Evolutionary conservation across 1,284 basidiomycete genomes (phyloP).

Genomic region (Moesziomyces aphidis): DNA sequence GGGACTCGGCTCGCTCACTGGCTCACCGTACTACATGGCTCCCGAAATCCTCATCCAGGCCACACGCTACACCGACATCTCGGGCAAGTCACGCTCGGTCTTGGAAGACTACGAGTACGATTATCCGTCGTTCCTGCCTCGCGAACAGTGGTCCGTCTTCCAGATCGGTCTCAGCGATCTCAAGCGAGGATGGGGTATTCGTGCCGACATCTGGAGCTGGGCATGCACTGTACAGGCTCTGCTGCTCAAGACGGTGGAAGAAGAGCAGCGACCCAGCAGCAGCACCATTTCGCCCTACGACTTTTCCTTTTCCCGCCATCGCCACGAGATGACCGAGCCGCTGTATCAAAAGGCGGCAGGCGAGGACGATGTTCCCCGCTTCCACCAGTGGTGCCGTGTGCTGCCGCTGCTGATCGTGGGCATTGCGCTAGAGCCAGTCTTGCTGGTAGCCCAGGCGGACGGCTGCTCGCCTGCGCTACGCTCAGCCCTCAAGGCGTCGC

Average conservation of each 20-base stretch:
- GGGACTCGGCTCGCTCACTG: constrained; percentile 58
- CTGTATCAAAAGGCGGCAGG: constrained; percentile 35
- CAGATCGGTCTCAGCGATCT: constrained; percentile 50
- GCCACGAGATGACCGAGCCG: constrained; percentile 48
- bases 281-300: constrained; percentile 56
- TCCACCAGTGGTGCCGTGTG: constrained; percentile 56
- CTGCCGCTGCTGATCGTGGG: constrained; percentile 52
- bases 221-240: constrained; percentile 55
- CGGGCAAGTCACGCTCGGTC: constrained; percentile 39
- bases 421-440: constrained; percentile 25
- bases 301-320: constrained; percentile 54
- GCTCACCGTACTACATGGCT: constrained; percentile 60
- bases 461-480: constrained; percentile 22
- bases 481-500: constrained; percentile 27
- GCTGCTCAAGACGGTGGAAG: constrained; percentile 41
- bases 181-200: constrained; percentile 55
- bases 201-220: constrained; percentile 61
- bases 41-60: constrained; percentile 61
- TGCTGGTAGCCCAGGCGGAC: constrained; percentile 25
- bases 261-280: constrained; percentile 36
- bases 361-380: constrained; percentile 51
- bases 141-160: constrained; percentile 29
- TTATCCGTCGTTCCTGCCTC: constrained; percentile 24
- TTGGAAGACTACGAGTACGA: constrained; percentile 56
- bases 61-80: constrained; percentile 43